Evolutionary conservation across 2,329 filamentous ascomycete species (phyloP), one percentile per base, ranked within the genome.

Genomic region (Basipetospora sp.): DNA sequence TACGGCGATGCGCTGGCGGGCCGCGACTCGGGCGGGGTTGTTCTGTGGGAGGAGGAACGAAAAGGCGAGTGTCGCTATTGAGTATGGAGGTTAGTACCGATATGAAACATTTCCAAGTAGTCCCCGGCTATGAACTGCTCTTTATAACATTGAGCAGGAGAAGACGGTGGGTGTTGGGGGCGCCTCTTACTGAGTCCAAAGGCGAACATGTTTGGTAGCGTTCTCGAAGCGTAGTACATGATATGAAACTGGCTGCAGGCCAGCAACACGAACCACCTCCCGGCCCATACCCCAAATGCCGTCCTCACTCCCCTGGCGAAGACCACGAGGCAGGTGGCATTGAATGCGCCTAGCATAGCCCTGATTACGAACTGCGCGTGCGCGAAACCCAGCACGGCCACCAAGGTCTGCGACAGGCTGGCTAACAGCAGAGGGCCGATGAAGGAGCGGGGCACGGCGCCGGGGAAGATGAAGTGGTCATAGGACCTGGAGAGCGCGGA

Each of bases 181-280:
- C 14, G 27, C 4, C 6, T 16, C 77, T 58, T 64, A 88, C 80
- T 84, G 41, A 94, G 61, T 8, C 76, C 74, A 61, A 96, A 90
- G 15, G 90, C 87, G 59, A 94, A 93, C 80, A 92, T 94, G 55
- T 98, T 98, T 2, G 90, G 90, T 45, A 98, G 62, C 3, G 86
- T 90, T 43, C 90, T 71, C 13, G 86, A 90, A 11, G 87, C 80
- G 62, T 98, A 98, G 58, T 85, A 98, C 43, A 90, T 69, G 43
- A 93, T 62, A 59, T 98, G 90, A 52, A 98, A 98, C 57, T 96
- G 88, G 55, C 76, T 79, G 1, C 74, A 72, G 51, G 86, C 80
- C 38, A 96, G 66, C 28, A 83, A 43, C 4, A 80, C 59, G 62
- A 81, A 98, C 86, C 88, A 96, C 39, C 76, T 66, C 4, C 74